Conservation (phyloP, 257 asterid species). For the Paraleonurus japonicus region DNA sequence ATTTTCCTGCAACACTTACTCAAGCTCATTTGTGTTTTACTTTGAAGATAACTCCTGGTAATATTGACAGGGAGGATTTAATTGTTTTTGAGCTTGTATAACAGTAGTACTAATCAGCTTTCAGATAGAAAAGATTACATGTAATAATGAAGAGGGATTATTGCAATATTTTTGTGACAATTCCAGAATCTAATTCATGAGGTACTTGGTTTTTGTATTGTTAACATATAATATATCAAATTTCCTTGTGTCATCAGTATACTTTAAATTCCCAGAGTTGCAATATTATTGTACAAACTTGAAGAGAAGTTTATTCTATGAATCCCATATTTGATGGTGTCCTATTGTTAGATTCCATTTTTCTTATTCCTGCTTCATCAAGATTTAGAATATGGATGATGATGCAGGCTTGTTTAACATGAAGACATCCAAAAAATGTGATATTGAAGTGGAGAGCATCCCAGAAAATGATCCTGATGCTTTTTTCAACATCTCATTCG, state of each 20-base stretch:
- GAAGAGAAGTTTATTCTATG: not conserved
- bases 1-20: no score
- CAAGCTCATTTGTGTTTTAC: no score
- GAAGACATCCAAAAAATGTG: conserved; percentile 32
- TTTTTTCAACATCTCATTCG: conserved; percentile 36
- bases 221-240: not conserved
- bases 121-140: no score
- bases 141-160: no score
- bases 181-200: not conserved
- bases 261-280: not conserved
- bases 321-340: not conserved
- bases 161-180: not conserved
- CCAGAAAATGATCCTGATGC: conserved; percentile 35
- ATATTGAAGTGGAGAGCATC: conserved; percentile 31
- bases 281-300: not conserved
- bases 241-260: not conserved
- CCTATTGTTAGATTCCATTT: not conserved
- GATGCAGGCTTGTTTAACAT: conserved; percentile 23
- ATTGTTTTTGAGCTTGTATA: no score
- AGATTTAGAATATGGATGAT: conserved; percentile 4
- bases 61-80: no score
- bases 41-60: no score
- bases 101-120: no score
- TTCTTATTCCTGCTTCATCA: not conserved
- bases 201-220: not conserved